Evolutionary conservation across 805 yeast species (phyloP), one percentile per base, ranked within the genome.

Genomic region (Yarrowia phangngaensis): DNA sequence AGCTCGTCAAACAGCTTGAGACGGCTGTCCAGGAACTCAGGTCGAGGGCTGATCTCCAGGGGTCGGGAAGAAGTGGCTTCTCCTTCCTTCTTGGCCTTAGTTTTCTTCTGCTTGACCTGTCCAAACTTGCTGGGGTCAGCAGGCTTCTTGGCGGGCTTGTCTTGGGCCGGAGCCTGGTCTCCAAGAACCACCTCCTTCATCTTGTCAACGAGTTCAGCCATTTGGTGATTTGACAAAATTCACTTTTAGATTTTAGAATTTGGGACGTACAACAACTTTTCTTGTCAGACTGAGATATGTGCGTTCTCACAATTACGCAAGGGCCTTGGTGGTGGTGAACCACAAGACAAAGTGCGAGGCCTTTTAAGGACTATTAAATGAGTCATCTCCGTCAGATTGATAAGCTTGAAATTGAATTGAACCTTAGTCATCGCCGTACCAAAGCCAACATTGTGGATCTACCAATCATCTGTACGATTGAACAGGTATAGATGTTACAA

Each of bases 21-120:
- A 69, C 98, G 82, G 55, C 81, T 77, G 29, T 81, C 87, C 59
- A 92, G 75, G 64, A 83, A 92, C 55, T 69, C 80, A n/a, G 96
- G 95, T 64, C 80, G 80, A 20, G 95, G 95, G 51, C 80, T 82
- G 13, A 45, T 50, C 52, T 50, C 50, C 32, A 45, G 29, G 16
- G 48, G 11, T 41, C 48, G 34, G 7, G 48, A 24, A n/a, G 50
- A 31, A 19, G 30, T 38, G 2, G 28, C 7, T n/a, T 23, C 50
- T 14, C 40, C 50, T 8, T 45, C 50, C 40, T 33, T 45, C 32
- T 24, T 22, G 8, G 50, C 50, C 50, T 45, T 45, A 31, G 11
- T 12, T n/a, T 45, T 33, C 32, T 45, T 45, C 48, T 41, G 34
- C 48, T 41, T 30, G 27, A 27, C 35, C 35, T 41, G 34, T 11